These are phyloP conservation scores for Amaranthus palmeri DNA, from an alignment of 148 eudicot genomes.

Conservation along the genomic window DNA sequence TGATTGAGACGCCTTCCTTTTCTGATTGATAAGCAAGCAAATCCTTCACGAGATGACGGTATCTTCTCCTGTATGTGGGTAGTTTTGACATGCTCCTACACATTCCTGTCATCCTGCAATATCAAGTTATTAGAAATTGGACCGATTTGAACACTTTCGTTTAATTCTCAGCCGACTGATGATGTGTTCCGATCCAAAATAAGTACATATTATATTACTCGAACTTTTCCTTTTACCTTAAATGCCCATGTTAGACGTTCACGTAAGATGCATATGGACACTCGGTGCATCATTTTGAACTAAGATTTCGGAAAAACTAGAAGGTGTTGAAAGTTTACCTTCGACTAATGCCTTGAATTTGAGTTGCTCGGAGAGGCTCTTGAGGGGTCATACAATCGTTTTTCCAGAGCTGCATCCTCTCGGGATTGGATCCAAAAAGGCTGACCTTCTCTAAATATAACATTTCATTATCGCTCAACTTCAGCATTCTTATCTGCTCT, in stretches of 20 bases:
- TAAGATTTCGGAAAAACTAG: background rate
- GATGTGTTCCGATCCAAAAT: background rate
- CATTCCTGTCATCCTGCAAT: constrained; percentile 72
- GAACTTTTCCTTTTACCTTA: background rate
- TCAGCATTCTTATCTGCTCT: constrained; percentile 65
- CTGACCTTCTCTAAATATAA: constrained; percentile 59
- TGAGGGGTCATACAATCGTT: constrained; percentile 56
- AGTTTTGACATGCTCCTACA: constrained; percentile 63
- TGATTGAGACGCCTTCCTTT: constrained; percentile 36
- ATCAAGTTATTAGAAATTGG: background rate
- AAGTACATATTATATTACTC: background rate
- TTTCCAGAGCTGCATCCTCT: constrained; percentile 60
- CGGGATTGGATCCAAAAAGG: constrained; percentile 52
- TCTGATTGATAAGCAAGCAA: constrained; percentile 39
- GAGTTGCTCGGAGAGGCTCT: constrained; percentile 75
- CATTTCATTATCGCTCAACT: constrained; percentile 55
- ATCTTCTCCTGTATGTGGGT: constrained; percentile 79
- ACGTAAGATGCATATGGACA: background rate
- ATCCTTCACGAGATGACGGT: constrained; percentile 55
- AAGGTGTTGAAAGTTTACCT: constrained; percentile 41
- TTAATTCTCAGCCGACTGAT: background rate
- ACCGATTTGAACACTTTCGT: background rate
- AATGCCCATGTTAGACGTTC: background rate
- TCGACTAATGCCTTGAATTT: constrained; percentile 81
- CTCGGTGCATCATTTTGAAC: background rate